Base-by-base conservation (phyloP, 805 yeast genomes). In the Debaryomyces hansenii region DNA sequence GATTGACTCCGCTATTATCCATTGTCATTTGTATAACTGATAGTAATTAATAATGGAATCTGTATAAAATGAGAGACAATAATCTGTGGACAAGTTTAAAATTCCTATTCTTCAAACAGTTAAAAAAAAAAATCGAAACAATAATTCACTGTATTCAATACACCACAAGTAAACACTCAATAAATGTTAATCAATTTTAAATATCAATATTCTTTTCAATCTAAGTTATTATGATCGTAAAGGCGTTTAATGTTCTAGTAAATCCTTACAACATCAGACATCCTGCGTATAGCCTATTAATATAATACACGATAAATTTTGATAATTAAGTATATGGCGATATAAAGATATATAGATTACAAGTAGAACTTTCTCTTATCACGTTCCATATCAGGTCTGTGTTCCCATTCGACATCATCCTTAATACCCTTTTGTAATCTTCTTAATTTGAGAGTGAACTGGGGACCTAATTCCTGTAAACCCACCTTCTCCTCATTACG, bases 351-450 rank as follows among this genome's bases (percentile, higher is more conserved):
- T 20, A 43, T n/a, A 34, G 28, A 38, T 54, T 72, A 92, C 55
- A 92, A 70, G 62, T 90, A 85, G 64, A 92, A 92, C 79, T 89
- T 90, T 69, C 84, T 84, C 83, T 91, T 92, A 66, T 92, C 97
- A 59, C 86, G 85, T 66, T 94, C 98, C 98, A 94, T 91, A 54
- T 88, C 96, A 3, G 97, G 85, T 56, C 89, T 82, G 70, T 90
- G 96, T 67, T 94, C 97, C 97, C 98, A 92, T 59, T 90, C 97
- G 21, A 87, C 77, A 59, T 92, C 98, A 55, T 90, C 96, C 60
- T 84, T 84, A 58, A 94, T 78, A 44, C 98, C 99, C 69, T 83
- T 86, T 66, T 92, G 98, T 48, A 94, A 73, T 60, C 98, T 78
- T 66, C 96, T 82, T 55, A 94, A 70, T 62, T 87, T 85, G 63